Base-by-base conservation (phyloP, 176 grass and related monocot genomes). In the Avena sativa region DNA sequence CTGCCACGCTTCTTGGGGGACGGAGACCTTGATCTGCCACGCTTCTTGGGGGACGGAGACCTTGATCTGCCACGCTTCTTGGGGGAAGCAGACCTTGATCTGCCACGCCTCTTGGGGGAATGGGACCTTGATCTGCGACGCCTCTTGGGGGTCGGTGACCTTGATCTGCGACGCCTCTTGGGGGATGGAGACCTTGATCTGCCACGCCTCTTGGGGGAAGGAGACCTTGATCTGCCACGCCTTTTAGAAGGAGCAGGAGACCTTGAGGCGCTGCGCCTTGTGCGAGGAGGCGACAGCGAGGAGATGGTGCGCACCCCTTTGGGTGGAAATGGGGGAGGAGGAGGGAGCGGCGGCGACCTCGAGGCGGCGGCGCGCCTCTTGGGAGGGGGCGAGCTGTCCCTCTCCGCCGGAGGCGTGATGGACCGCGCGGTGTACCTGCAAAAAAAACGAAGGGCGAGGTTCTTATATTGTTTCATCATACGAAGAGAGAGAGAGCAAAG, bases 401-500 rank as follows among this genome's bases (percentile, higher is more conserved):
- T 89, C 20, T 84, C 83, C 10, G 84, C 86, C 62, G 95, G 97
- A 36, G 97, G 97, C 5, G 97, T 99, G 64, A 99, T 91, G 32
- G 97, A 99, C 30, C 94, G 89, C 13, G 94, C 93, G 82, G 97
- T 99, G 88, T 99, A 99, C 64, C 97, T 99, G 57, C 40, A 43
- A 43, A 63, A 36, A 44, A 23, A 23, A 62, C 4, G 9, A 23
- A 49, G 0, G 21, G n/a, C 23, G 23, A 62, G n/a, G 59, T 62
- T 49, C 9, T 2, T 2, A 49, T 12, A 49, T 9, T 34, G 32
- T 34, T 34, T 34, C 32, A 34, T 34, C 32, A 49, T 12, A 49
- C 0, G 23, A n/a, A 25, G 40, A 43, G 6, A 8, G 40, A 8
- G n/a, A 25, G 59, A 61, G n/a, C 3, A 9, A 21, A 62, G 3